Evolutionary conservation across 2,329 filamentous ascomycete species (phyloP), one percentile per base, ranked within the genome.

Genomic region (Pseudocercospora fijiensis): DNA sequence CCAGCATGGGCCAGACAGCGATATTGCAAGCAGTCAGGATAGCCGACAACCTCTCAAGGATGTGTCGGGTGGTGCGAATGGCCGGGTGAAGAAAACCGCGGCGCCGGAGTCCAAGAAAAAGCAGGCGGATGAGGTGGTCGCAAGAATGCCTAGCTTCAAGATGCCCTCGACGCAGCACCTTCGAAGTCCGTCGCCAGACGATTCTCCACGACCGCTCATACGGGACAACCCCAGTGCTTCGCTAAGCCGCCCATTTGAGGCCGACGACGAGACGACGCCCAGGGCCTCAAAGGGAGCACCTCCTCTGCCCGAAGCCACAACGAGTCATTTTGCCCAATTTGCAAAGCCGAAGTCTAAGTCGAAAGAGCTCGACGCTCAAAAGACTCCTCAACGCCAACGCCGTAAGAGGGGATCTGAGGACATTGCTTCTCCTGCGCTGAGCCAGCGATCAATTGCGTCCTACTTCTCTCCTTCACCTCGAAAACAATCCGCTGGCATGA

Each of bases 401-500:
- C 72, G 69, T 58, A 75, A 73, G 65, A 67, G 70, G 18, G 70
- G 63, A 11, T 71, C 73, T 16, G 66, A 67, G 11, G 71, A 71
- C 2, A 62, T 72, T 9, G 61, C 65, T 8, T 73, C 73, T 30
- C 67, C 70, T 3, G 59, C 69, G 16, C 11, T 59, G 22, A 71
- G 71, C 59, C 67, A 71, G 58, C 53, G 67, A 24, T 70, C 70
- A 1, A 75, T 74, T 28, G 67, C 61, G 4, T 63, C 62, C 2
- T 74, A 68, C 57, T 70, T 67, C 37, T 71, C 73, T 3, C 74
- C 74, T 2, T 70, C 70, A 3, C 71, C 72, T 1, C 67, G 60
- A 27, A 72, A 70, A 43, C 59, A 60, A 28, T 47, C 41, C 5
- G 62, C 49, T 16, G 28, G 26, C 24, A 27, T 45, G 27, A 37